phyloP scores from a whole-genome alignment of 306 rosid species.

The Neltuma alba region DNA sequence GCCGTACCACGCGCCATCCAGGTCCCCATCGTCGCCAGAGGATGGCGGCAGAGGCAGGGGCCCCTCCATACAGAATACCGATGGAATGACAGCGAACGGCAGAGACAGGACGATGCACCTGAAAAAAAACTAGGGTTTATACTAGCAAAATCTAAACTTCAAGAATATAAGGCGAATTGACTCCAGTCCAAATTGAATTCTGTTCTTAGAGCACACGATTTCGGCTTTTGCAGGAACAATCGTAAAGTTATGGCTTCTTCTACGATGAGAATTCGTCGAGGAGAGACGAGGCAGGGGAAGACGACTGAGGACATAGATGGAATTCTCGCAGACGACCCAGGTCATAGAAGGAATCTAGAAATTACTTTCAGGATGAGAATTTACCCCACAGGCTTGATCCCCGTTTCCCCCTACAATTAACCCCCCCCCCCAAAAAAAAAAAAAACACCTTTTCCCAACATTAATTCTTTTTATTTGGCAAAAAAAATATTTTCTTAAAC shows the following conservation, averaged over 20 bases:
- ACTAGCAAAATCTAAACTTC: slow-evolving; percentile 20
- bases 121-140: slow-evolving; percentile 45
- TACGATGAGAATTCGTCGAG: slow-evolving; percentile 14
- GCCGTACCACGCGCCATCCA: slow-evolving; percentile 69
- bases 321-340: not conserved
- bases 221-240: not conserved
- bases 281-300: not conserved
- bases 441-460: too few relatives aligned
- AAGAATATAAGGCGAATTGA: slow-evolving; percentile 15
- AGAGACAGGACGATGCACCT: slow-evolving; percentile 7
- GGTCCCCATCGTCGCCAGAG: slow-evolving; percentile 47
- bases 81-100: slow-evolving; percentile 6
- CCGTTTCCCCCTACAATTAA: not conserved
- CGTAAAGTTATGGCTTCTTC: slow-evolving; percentile 31
- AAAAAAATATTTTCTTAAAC: too few relatives aligned
- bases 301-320: slow-evolving; percentile 16
- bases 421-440: not conserved
- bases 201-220: slow-evolving; percentile 33
- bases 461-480: too few relatives aligned
- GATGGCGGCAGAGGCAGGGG: slow-evolving; percentile 62
- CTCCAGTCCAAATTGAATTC: slow-evolving; percentile 18
- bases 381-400: too few relatives aligned
- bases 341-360: not conserved
- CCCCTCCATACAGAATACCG: slow-evolving; percentile 36
- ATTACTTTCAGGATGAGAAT: not conserved